phyloP scores from a whole-genome alignment of 2,329 filamentous ascomycete species.

The Rhinocladiella similis region DNA sequence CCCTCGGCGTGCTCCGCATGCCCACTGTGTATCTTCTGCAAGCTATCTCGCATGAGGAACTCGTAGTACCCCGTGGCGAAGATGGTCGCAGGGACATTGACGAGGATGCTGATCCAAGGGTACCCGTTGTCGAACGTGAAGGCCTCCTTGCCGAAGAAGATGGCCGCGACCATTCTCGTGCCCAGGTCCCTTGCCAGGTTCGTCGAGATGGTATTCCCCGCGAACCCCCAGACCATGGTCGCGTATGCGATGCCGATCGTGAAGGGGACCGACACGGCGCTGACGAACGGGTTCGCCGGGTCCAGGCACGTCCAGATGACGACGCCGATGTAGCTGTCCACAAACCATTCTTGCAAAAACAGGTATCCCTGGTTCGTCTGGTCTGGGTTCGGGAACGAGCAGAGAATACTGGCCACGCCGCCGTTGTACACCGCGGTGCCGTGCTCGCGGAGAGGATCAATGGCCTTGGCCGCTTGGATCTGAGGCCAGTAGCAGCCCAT shows the following conservation, averaged over 20 bases:
- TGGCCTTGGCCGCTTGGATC: slow-evolving; percentile 43
- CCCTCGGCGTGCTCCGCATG: slow-evolving; percentile 53
- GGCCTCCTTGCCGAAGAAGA: slow-evolving; percentile 56
- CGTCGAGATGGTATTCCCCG: slow-evolving; percentile 54
- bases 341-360: slow-evolving; percentile 61
- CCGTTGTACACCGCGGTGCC: slow-evolving; percentile 46
- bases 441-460: slow-evolving; percentile 40
- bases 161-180: slow-evolving; percentile 59
- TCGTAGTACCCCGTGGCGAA: slow-evolving; percentile 59
- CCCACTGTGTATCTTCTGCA: slow-evolving; percentile 53
- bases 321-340: slow-evolving; percentile 56
- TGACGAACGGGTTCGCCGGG: slow-evolving; percentile 59
- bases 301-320: slow-evolving; percentile 61
- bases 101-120: slow-evolving; percentile 55
- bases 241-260: slow-evolving; percentile 59
- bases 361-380: slow-evolving; percentile 58
- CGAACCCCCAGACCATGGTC: slow-evolving; percentile 58
- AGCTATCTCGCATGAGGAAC: slow-evolving; percentile 54
- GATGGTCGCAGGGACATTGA: slow-evolving; percentile 59
- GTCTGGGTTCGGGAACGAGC: slow-evolving; percentile 51
- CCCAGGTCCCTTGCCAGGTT: slow-evolving; percentile 61
- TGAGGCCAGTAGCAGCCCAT: slow-evolving; percentile 60
- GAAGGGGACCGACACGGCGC: slow-evolving; percentile 50
- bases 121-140: slow-evolving; percentile 48
- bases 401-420: slow-evolving; percentile 57